These are phyloP conservation scores for Sporothrix protearum DNA, from an alignment of 2,329 filamentous ascomycete species.

Conservation along the genomic window DNA sequence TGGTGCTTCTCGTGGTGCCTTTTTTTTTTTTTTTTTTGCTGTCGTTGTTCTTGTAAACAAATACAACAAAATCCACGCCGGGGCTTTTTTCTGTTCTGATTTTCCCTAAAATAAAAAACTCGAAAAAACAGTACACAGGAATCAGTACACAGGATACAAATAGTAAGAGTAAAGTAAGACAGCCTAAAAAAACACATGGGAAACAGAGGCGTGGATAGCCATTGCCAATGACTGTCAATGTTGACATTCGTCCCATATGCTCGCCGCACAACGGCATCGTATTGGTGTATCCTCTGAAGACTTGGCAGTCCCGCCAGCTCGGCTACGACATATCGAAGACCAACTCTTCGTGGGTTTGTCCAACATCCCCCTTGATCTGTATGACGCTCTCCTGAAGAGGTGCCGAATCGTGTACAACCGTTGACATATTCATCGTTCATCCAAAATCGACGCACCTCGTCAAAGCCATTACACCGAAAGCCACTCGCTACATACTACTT, in stretches of 20 bases:
- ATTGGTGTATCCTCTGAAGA: too few species aligned
- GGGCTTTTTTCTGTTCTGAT: too few species aligned
- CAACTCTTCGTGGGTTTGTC: neutral
- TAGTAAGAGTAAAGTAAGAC: too few species aligned
- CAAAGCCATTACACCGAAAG: neutral
- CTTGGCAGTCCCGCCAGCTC: neutral
- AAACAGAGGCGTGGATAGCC: neutral
- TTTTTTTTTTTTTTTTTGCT: too few species aligned
- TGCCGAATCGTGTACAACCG: constrained; percentile 1
- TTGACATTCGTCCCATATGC: neutral
- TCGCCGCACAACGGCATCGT: neutral
- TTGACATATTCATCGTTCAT: neutral
- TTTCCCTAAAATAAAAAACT: too few species aligned
- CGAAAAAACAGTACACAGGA: too few species aligned
- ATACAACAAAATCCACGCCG: too few species aligned
- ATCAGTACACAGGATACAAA: too few species aligned
- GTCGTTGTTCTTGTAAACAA: too few species aligned
- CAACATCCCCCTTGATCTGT: neutral
- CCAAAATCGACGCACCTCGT: neutral
- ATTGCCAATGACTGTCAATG: neutral
- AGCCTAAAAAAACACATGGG: neutral
- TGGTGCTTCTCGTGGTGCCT: too few species aligned
- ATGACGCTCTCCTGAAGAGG: neutral
- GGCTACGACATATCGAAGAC: neutral
- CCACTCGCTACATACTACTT: constrained; percentile 1